phyloP scores from a whole-genome alignment of 2,329 filamentous ascomycete species.

The Fusarium longipes region DNA sequence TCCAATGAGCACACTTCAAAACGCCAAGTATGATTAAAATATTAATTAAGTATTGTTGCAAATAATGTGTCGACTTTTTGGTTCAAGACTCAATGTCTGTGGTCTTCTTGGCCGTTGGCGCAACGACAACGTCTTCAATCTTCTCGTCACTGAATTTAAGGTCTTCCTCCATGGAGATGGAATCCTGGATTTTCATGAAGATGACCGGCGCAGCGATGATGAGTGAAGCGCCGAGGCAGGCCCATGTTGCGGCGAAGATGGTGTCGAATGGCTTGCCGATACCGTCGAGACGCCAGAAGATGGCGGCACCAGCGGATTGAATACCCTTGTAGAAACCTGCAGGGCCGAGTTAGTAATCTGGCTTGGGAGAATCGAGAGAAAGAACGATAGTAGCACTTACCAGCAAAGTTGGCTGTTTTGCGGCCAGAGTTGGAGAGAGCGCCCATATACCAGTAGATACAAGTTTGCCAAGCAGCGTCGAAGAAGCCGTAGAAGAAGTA shows the following conservation, averaged over 20 bases:
- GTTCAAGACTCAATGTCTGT: slow-evolving; percentile 33
- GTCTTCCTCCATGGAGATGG: slow-evolving; percentile 80
- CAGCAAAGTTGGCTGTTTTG: slow-evolving; percentile 84
- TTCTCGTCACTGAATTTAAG: slow-evolving; percentile 89
- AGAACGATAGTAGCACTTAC: slow-evolving; percentile 21
- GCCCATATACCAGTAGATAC: slow-evolving; percentile 75
- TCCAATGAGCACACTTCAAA: background rate
- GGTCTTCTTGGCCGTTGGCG: slow-evolving; percentile 25
- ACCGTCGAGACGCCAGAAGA: slow-evolving; percentile 47
- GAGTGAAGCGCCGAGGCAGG: slow-evolving; percentile 75
- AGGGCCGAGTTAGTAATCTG: slow-evolving; percentile 4
- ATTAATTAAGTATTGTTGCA: slow-evolving; percentile 17
- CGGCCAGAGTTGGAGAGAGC: slow-evolving; percentile 89
- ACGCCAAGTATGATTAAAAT: slow-evolving; percentile 17
- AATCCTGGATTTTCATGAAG: slow-evolving; percentile 80
- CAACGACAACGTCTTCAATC: slow-evolving; percentile 69
- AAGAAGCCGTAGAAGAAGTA: slow-evolving; percentile 78
- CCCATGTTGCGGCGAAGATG: slow-evolving; percentile 79
- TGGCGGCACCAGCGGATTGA: slow-evolving; percentile 45
- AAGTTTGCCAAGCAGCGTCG: slow-evolving; percentile 72
- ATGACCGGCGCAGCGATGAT: slow-evolving; percentile 83
- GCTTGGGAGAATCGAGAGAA: background rate
- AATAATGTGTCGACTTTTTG: background rate
- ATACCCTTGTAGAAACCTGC: slow-evolving; percentile 78
- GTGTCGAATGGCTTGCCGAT: slow-evolving; percentile 67